phyloP scores from a whole-genome alignment of 345 rosid species.

The Citrus inodora region DNA sequence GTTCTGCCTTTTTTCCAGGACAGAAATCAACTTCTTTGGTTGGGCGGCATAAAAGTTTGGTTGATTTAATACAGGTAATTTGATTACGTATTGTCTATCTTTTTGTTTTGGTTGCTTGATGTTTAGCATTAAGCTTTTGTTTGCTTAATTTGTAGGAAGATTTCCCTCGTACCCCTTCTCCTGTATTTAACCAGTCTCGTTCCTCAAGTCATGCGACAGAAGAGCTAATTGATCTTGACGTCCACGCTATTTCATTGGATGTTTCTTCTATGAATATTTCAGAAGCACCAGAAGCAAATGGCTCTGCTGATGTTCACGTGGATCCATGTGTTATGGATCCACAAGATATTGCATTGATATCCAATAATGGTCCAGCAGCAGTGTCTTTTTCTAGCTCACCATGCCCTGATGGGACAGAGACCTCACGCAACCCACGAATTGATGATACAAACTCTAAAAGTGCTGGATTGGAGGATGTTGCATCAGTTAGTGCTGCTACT shows the following conservation, averaged over 20 bases:
- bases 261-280: slow-evolving; percentile 47
- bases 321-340: slow-evolving; percentile 35
- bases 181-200: slow-evolving; percentile 72
- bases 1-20: slow-evolving; percentile 21
- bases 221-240: slow-evolving; percentile 47
- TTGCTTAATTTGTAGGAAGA: slow-evolving; percentile 50
- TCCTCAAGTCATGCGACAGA: slow-evolving; percentile 57
- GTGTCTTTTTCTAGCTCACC: slow-evolving; percentile 33
- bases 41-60: slow-evolving; percentile 78
- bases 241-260: slow-evolving; percentile 42
- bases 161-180: slow-evolving; percentile 71
- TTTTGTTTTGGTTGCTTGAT: neutral
- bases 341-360: slow-evolving; percentile 38
- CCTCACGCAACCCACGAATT: slow-evolving; percentile 26
- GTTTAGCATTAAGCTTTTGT: slow-evolving; percentile 5
- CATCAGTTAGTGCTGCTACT: slow-evolving; percentile 31
- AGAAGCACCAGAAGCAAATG: slow-evolving; percentile 42
- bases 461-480: slow-evolving; percentile 35
- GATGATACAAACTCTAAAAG: slow-evolving; percentile 36
- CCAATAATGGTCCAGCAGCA: slow-evolving; percentile 38
- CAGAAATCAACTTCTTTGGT: slow-evolving; percentile 37
- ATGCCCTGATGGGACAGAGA: slow-evolving; percentile 24
- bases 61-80: slow-evolving; percentile 84
- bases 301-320: slow-evolving; percentile 38
- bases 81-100: neutral